Conservation (phyloP, 495 filamentous ascomycete genomes). For the Antarctomyces pellizariae region DNA sequence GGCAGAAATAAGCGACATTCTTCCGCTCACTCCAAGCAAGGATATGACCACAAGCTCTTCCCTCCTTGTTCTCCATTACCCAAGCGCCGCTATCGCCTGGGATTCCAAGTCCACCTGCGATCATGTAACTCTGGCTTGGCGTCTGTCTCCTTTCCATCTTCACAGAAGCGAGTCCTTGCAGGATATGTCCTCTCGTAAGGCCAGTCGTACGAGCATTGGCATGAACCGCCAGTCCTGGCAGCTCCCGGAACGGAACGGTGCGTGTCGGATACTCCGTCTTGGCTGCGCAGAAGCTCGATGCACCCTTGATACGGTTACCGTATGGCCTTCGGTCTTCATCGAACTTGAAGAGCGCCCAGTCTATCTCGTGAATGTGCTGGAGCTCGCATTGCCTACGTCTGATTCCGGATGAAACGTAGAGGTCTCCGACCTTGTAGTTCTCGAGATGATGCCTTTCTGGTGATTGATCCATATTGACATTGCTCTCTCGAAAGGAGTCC, state of each 20-base stretch:
- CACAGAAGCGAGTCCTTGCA: slow-evolving; percentile 51
- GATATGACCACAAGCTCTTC: slow-evolving; percentile 73
- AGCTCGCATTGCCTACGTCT: slow-evolving; percentile 47
- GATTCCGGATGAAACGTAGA: slow-evolving; percentile 78
- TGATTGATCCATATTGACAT: not conserved
- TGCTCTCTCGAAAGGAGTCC: slow-evolving; percentile 58
- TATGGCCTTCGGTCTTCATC: slow-evolving; percentile 42
- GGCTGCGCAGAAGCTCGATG: slow-evolving; percentile 13
- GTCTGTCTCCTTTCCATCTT: slow-evolving; percentile 63
- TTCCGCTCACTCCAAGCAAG: slow-evolving; percentile 62
- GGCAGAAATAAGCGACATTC: slow-evolving; percentile 65
- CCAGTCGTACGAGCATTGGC: slow-evolving; percentile 83
- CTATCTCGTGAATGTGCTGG: slow-evolving; percentile 90
- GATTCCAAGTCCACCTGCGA: slow-evolving; percentile 43
- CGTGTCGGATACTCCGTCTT: slow-evolving; percentile 4
- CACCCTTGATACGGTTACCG: slow-evolving; percentile 26
- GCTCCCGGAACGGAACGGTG: slow-evolving; percentile 8
- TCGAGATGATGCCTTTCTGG: slow-evolving; percentile 48
- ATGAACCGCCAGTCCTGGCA: slow-evolving; percentile 57
- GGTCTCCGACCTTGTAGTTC: slow-evolving; percentile 52
- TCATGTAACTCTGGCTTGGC: slow-evolving; percentile 60
- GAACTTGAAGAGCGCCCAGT: slow-evolving; percentile 85
- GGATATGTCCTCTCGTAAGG: slow-evolving; percentile 51
- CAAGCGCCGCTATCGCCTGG: slow-evolving; percentile 86
- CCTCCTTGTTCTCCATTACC: slow-evolving; percentile 62